Base-by-base conservation (phyloP, 441 rosid species). In the Pelargonium cotyledonis region DNA sequence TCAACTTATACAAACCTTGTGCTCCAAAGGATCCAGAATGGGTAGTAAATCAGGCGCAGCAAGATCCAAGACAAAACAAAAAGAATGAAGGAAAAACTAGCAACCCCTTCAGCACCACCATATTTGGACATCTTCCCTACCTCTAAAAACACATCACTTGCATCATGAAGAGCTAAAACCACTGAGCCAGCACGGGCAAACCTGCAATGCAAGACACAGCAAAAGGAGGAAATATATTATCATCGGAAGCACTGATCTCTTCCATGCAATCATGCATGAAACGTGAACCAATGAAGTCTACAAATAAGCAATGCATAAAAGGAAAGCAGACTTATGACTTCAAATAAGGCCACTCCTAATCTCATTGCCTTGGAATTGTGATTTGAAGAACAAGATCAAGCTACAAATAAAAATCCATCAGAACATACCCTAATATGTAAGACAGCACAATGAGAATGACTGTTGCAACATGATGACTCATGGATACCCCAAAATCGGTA, bases 11-110 rank as follows among this genome's bases (percentile, higher is more conserved):
- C 84, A 31, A 75, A 92, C 99, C 99, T 95, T 72, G 99, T 95
- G 79, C 99, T 95, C 99, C 99, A 90, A 43, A 92, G 84, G 67
- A 95, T 72, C 97, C 99, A 90, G 79, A 95, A 95, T 63, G 99
- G 99, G 72, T 70, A 95, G 80, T 89, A 95, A 70, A 90, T 82
- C 67, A 95, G 95, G 38, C 99, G 99, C 67, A 95, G 85, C 70
- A 90, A 44, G 79, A 90, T 71, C 96, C 96, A 95, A 23, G 97
- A 90, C 69, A 95, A 65, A 55, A 89, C 97, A 69, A 95, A 95
- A 70, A 86, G 82, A 82, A 89, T 14, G 79, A 95, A 92, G 12
- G 96, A 80, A 63, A 78, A 72, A 81, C 98, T 89, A 19, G 99
- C 97, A 6, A 88, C 63, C 29, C 75, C 77, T 81, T 95, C 98